These are phyloP conservation scores for Clarireedia homoeocarpa DNA, from an alignment of 2,329 filamentous ascomycete species.

Conservation along the genomic window DNA sequence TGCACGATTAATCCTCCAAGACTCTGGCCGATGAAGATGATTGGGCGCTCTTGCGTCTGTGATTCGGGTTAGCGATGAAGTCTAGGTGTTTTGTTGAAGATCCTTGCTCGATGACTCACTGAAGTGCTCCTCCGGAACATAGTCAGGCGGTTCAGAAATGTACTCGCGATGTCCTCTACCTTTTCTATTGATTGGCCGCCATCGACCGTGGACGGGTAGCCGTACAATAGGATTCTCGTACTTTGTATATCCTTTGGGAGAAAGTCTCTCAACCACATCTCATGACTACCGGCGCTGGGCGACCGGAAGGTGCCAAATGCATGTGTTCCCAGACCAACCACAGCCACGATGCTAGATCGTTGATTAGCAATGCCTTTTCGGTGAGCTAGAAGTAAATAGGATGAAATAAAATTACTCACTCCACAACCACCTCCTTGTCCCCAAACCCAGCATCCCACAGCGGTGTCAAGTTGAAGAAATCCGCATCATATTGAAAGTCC, in stretches of 20 bases:
- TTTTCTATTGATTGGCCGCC: slow-evolving; percentile 1
- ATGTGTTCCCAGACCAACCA: slow-evolving; percentile 6
- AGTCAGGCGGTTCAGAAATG: slow-evolving; percentile 1
- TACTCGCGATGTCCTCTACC: background rate
- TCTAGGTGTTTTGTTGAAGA: too few relatives aligned
- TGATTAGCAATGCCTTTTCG: background rate
- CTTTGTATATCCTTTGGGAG: slow-evolving; percentile 3
- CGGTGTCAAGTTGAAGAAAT: slow-evolving; percentile 1
- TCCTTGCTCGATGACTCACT: background rate
- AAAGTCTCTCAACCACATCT: slow-evolving; percentile 9
- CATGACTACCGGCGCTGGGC: background rate
- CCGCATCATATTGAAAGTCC: background rate
- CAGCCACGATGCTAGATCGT: background rate
- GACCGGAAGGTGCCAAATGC: slow-evolving; percentile 7
- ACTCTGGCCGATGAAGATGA: slow-evolving; percentile 9
- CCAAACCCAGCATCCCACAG: background rate
- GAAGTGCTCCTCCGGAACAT: background rate
- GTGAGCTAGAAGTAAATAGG: background rate
- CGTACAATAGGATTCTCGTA: background rate
- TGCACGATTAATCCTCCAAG: slow-evolving; percentile 4
- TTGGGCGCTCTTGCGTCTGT: slow-evolving; percentile 1
- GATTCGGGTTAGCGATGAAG: background rate
- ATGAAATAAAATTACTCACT: background rate
- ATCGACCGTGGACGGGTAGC: background rate
- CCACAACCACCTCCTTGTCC: background rate